phyloP scores from a whole-genome alignment of 495 filamentous ascomycete species.

The Hyphodiscus hymeniophilus region DNA sequence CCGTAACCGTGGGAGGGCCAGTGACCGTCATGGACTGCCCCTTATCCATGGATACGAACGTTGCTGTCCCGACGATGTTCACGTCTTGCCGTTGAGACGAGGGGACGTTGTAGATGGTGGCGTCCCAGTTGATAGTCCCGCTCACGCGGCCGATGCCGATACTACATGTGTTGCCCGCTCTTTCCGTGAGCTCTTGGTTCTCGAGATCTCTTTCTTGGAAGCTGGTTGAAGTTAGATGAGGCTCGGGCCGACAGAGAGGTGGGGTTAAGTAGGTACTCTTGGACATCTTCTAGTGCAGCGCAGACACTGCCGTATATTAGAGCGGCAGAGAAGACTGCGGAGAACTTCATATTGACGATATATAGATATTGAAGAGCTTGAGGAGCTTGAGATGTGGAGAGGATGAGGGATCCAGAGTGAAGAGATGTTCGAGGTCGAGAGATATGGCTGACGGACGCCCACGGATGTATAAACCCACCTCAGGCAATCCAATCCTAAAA shows the following conservation, averaged over 20 bases:
- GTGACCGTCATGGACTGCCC: conserved; percentile 78
- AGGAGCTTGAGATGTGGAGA: too few relatives aligned
- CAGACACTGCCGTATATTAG: background rate
- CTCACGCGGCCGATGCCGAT: conserved; percentile 6
- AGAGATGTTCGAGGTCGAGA: too few relatives aligned
- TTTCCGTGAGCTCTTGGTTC: background rate
- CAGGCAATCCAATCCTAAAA: too few relatives aligned
- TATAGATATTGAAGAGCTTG: background rate
- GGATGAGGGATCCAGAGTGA: background rate
- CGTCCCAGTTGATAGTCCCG: conserved; percentile 6
- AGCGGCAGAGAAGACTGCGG: background rate
- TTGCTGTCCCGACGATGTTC: conserved; percentile 71
- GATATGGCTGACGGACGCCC: too few relatives aligned
- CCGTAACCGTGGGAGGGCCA: conserved; percentile 21
- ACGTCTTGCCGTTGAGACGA: conserved; percentile 38
- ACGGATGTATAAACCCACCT: too few relatives aligned
- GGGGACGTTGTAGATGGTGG: conserved; percentile 8
- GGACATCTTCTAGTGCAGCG: conserved; percentile 1
- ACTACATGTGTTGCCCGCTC: conserved; percentile 1
- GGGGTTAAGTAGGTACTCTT: background rate
- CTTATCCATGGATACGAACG: conserved; percentile 77
- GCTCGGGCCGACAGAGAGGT: background rate
- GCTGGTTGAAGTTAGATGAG: too few relatives aligned
- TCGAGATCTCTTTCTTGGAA: background rate
- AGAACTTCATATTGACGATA: conserved; percentile 3